Base-by-base conservation (phyloP, 2,329 filamentous ascomycete genomes). In the Cladophialophora chaetospira region DNA sequence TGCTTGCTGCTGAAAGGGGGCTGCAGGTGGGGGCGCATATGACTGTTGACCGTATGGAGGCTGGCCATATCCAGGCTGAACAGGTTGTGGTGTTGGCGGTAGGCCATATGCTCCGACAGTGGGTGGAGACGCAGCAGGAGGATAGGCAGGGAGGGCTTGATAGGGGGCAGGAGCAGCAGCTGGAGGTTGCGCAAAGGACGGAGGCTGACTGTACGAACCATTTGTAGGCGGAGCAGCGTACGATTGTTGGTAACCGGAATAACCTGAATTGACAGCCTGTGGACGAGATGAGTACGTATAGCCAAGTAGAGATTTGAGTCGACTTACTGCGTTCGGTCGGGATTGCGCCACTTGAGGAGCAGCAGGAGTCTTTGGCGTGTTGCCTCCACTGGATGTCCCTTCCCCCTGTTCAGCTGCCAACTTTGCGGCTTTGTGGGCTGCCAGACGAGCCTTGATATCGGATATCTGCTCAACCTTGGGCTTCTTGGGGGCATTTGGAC, bases 381-480 rank as follows among this genome's bases (percentile, higher is more conserved):
- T 81, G 60, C 82, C 83, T 45, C 82, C 82, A 68, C 78, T 84
- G 56, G 77, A 79, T 8, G 74, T 74, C 58, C 76, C 81, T n/a
- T 78, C 77, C 25, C 80, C 79, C 64, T 82, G 81, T 50, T 87
- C 82, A 15, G 83, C 84, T 58, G 83, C 67, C 42, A 63, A 33
- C 56, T 75, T 81, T 68, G 84, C 85, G 4, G 86, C 86, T 64
- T 88, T 87, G 70, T 89, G 89, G 66, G 89, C 89, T 6, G 88
- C 89, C 56, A 96, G 74, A 50, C 91, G 82, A 73, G 86, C 85
- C 78, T 93, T 91, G 58, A 97, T 75, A 67, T 95, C 90, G 13
- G 88, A 86, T 0, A 88, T 70, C 4, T 83, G 82, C 75, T 96
- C 90, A 4, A 90, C 77, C 77, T 89, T 84, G 1, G 86, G 83